Evolutionary conservation across 768 basidiomycete genomes (phyloP).

Genomic region (Termitomyces sp.): DNA sequence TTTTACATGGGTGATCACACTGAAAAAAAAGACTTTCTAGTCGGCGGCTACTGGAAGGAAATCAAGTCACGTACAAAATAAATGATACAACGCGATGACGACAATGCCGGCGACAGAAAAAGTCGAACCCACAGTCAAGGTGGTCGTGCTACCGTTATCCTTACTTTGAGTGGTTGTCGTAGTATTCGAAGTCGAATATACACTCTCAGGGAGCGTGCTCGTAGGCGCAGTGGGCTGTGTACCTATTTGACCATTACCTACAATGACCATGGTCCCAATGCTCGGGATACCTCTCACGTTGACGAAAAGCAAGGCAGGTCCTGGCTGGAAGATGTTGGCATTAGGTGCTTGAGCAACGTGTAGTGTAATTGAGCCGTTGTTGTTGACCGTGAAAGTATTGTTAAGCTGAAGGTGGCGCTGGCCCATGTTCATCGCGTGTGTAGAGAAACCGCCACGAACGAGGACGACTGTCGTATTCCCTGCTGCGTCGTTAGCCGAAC

Average conservation of each 20-base stretch:
- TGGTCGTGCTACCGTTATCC: background rate
- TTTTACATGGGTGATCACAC: no score
- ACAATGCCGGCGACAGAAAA: background rate
- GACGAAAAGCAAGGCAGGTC: constrained; percentile 82
- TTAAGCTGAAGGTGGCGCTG: constrained; percentile 81
- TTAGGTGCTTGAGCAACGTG: constrained; percentile 84
- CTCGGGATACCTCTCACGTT: constrained; percentile 83
- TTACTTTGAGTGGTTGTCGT: background rate
- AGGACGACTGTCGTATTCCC: constrained; percentile 74
- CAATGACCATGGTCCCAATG: constrained; percentile 70
- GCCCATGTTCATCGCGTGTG: constrained; percentile 86
- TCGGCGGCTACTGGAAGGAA: background rate
- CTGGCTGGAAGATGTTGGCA: constrained; percentile 84
- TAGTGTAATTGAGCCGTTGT: constrained; percentile 72
- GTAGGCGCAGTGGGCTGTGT: constrained; percentile 53
- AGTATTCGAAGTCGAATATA: constrained; percentile 6
- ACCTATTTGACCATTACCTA: constrained; percentile 78
- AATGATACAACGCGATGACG: background rate
- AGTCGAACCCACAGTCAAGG: background rate
- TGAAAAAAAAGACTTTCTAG: background rate
- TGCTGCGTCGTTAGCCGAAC: constrained; percentile 66
- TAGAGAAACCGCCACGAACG: constrained; percentile 79
- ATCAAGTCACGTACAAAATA: background rate
- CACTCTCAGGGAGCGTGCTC: constrained; percentile 18
- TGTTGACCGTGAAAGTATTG: constrained; percentile 78